Base-by-base conservation (phyloP, 768 basidiomycete genomes). In the Cantharellus anzutake region DNA sequence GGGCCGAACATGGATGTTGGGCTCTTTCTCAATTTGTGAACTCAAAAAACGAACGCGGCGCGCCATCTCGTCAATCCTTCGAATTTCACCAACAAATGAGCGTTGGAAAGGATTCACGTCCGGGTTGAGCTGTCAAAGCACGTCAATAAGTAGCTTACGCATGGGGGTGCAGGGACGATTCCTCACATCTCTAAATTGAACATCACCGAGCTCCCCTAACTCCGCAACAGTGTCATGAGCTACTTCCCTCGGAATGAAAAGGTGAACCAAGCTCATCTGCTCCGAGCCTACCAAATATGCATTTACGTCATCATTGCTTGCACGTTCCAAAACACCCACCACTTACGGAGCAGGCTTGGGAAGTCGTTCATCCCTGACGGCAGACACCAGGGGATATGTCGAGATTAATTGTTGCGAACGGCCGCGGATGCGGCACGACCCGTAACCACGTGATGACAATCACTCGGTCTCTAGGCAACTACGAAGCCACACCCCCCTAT, bases 71-170 rank as follows among this genome's bases (percentile, higher is more conserved):
- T 96, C 94, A 61, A 94, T 79, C 63, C 87, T 83, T 42, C 96
- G 83, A 64, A 99, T 90, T 70, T 96, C 93, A 41, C 86, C 89
- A 62, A 96, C 89, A 70, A 94, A 99, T 3, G 93, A 92, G 63
- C 96, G 88, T 76, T 99, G 94, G 75, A 98, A 99, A 16, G 94
- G 87, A 71, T 94, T 97, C 66, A 97, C 82, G 62, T 80, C 80
- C 7, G 93, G 89, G 71, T 98, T 98, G 65, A 98, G 74, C 93
- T 98, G 42, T 48, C 59, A 20, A 40, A 38, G 61, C 14, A 61
- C 3, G 41, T 51, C 16, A 52, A 7, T 5, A 51, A 7, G n/a
- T 34, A 7, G 5, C 4, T 56, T 16, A 35, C 11, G 7, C 20
- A n/a, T 20, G n/a, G 42, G 29, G 57, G 14, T 11, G 7, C 11